Conservation (phyloP, 2,329 filamentous ascomycete genomes). For the Fusarium gaditjirri region DNA sequence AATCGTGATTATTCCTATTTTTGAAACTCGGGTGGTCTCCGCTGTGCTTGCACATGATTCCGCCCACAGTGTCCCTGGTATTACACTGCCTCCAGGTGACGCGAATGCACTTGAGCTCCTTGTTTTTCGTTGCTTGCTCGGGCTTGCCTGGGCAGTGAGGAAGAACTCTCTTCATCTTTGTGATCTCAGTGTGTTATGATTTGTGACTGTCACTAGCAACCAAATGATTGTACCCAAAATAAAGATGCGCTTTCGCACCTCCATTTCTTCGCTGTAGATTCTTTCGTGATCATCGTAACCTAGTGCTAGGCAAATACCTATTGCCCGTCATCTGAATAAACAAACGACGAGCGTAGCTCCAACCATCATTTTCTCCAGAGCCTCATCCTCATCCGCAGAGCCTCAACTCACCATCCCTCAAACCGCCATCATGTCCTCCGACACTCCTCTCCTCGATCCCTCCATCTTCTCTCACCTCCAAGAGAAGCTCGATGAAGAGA, state of each 20-base stretch:
- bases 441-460: conserved; percentile 69
- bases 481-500: conserved; percentile 88
- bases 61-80: conserved; percentile 57
- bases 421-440: conserved; percentile 46
- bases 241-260: not conserved
- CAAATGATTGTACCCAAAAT: not conserved
- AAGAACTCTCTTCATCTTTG: conserved; percentile 55
- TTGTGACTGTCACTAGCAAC: fast-evolving
- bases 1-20: conserved; percentile 84
- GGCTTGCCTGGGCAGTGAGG: conserved; percentile 54
- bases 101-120: conserved; percentile 48
- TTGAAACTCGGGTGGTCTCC: conserved; percentile 51
- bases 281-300: not conserved
- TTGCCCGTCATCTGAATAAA: not conserved
- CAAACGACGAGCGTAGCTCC: conserved; percentile 18
- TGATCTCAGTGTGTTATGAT: not conserved
- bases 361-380: conserved; percentile 16
- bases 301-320: conserved; percentile 7
- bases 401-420: conserved; percentile 25
- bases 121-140: conserved; percentile 54
- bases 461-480: conserved; percentile 90
- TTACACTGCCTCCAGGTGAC: conserved; percentile 47
- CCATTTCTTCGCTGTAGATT: not conserved
- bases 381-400: conserved; percentile 36
- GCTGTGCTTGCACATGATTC: conserved; percentile 56